Evolutionary conservation across 805 yeast species (phyloP).

Genomic region (Candida glaebosa): DNA sequence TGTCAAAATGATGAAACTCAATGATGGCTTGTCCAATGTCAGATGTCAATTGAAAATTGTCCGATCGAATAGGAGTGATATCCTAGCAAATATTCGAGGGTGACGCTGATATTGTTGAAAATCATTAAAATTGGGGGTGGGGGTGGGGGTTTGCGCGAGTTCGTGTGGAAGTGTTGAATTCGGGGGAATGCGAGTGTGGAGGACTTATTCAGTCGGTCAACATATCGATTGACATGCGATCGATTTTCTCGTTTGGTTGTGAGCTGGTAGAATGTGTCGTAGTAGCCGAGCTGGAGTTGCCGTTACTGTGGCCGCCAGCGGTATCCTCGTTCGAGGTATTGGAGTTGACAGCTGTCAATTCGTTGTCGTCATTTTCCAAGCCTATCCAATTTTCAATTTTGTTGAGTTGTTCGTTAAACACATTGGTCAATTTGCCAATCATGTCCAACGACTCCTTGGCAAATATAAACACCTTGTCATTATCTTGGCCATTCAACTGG

Average conservation of each 20-base stretch:
- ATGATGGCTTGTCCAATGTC: no score
- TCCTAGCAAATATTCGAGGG: no score
- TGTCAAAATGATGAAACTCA: no score
- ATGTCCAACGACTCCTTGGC: slow-evolving; percentile 89
- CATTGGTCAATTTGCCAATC: slow-evolving; percentile 76
- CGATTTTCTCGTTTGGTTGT: slow-evolving; percentile 1
- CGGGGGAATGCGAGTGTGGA: no score
- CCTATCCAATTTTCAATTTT: slow-evolving; percentile 84
- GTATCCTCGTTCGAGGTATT: background rate
- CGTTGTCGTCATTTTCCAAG: slow-evolving; percentile 24
- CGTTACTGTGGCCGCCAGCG: background rate
- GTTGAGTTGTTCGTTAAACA: slow-evolving; percentile 79
- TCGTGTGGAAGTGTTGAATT: no score
- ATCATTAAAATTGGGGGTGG: background rate
- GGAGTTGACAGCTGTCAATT: slow-evolving; percentile 4
- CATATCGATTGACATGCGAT: slow-evolving; percentile 4
- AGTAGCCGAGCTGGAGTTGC: background rate
- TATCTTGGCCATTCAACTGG: slow-evolving; percentile 41
- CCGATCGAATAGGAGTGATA: no score
- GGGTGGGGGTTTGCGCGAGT: no score
- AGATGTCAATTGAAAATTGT: background rate
- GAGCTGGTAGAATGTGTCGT: background rate
- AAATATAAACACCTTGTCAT: slow-evolving; percentile 71
- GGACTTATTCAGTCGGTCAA: slow-evolving; percentile 4
- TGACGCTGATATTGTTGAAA: background rate